Evolutionary conservation across 2,329 filamentous ascomycete species (phyloP).

Genomic region (Exophiala aquamarina): DNA sequence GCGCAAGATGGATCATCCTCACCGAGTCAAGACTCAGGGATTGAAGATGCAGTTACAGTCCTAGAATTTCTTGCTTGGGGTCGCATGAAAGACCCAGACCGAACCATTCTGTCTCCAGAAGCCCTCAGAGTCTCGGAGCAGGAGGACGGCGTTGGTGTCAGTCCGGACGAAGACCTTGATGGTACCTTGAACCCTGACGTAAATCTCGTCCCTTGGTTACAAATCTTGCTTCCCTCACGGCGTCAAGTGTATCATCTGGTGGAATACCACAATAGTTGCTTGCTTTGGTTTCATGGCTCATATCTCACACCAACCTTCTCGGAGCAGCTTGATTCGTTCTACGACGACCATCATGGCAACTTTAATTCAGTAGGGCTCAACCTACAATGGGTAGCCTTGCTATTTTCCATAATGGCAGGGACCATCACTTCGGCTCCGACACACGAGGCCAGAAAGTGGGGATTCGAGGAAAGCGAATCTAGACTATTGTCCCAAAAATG

Average conservation of each 20-base stretch:
- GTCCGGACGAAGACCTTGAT: constrained; percentile 27
- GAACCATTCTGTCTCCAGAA: constrained; percentile 14
- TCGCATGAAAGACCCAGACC: constrained; percentile 40
- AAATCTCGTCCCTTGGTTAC: constrained; percentile 33
- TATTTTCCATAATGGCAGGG: constrained; percentile 22
- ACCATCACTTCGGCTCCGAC: constrained; percentile 19
- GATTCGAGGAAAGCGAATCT: constrained; percentile 44
- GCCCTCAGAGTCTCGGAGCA: constrained; percentile 10
- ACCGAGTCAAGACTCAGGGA: constrained; percentile 31
- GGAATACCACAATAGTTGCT: constrained; percentile 39
- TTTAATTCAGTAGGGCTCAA: constrained; percentile 36
- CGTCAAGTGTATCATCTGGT: constrained; percentile 29
- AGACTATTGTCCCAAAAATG: constrained; percentile 43
- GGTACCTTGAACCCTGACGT: constrained; percentile 17
- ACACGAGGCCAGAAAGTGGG: constrained; percentile 40
- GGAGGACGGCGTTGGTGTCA: constrained; percentile 7
- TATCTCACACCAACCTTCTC: constrained; percentile 41
- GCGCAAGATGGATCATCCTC: constrained; percentile 13
- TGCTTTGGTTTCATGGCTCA: constrained; percentile 43
- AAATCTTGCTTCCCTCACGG: constrained; percentile 37
- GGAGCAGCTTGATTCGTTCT: constrained; percentile 40
- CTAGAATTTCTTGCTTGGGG: constrained; percentile 52
- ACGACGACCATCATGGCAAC: constrained; percentile 34
- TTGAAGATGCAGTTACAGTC: constrained; percentile 46
- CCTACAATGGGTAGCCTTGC: constrained; percentile 34